These are phyloP conservation scores for Psilocybe tampanensis DNA, from an alignment of 768 basidiomycete genomes.

Conservation along the genomic window DNA sequence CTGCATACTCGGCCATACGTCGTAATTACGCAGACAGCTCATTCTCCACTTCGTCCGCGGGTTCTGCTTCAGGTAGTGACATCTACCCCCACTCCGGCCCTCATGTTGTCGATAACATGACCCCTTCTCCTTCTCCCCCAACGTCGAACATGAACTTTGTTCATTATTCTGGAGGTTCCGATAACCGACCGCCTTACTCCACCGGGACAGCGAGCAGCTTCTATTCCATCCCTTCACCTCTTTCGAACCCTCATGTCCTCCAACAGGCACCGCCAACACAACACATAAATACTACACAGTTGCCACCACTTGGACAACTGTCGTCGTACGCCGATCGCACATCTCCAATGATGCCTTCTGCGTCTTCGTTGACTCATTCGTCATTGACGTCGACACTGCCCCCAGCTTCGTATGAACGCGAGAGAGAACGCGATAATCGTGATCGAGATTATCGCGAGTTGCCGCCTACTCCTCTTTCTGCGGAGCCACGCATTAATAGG, in stretches of 20 bases:
- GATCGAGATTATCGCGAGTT: conserved; percentile 41
- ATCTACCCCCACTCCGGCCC: conserved; percentile 51
- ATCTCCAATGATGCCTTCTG: conserved; percentile 33
- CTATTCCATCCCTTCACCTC: conserved; percentile 56
- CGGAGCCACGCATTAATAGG: conserved; percentile 39
- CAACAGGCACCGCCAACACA: conserved; percentile 23
- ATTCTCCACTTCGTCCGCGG: conserved; percentile 46
- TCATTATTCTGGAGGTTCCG: conserved; percentile 49
- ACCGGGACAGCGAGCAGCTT: conserved; percentile 37
- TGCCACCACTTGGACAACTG: conserved; percentile 37
- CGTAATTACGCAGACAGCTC: conserved; percentile 52
- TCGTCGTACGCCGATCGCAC: conserved; percentile 37
- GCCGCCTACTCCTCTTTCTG: conserved; percentile 46
- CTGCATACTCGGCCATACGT: conserved; percentile 48
- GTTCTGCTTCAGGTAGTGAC: conserved; percentile 61
- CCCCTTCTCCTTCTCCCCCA: conserved; percentile 73
- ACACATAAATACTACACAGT: conserved; percentile 30
- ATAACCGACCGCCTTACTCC: conserved; percentile 31
- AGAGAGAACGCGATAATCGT: conserved; percentile 52
- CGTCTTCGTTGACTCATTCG: conserved; percentile 12
- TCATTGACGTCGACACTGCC: conserved; percentile 16
- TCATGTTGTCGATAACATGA: conserved; percentile 36
- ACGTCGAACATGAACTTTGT: conserved; percentile 55
- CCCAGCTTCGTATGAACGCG: conserved; percentile 50
- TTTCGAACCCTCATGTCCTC: conserved; percentile 44